Base-by-base conservation (phyloP, 148 eudicot species). In the Fagopyrum homotropicum region DNA sequence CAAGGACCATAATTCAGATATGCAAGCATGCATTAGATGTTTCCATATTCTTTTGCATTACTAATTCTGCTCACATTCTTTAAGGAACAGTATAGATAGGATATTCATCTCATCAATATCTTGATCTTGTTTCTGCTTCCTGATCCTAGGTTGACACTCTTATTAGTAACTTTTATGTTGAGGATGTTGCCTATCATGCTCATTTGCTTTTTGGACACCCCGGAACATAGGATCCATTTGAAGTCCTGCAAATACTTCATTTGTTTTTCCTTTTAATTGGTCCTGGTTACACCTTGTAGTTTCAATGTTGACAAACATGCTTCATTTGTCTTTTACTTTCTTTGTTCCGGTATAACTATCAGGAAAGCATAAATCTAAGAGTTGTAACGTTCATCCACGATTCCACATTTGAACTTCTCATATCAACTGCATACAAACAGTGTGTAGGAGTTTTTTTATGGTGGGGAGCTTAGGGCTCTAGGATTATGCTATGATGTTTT, bases 41-140 rank as follows among this genome's bases (percentile, higher is more conserved):
- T 57, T 57, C 64, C 30, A 22, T 22, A 49, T 19, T 57, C 35
- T 57, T 57, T 30, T 57, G 64, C 64, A 57, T 17, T 19, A 7
- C 29, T 57, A 17, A 7, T 17, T 7, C 11, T 19, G 64, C 64
- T 57, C 11, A 57, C 22, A 57, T 57, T 19, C 64, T 57, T 49
- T 11, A 4, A 57, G 64, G 10, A 57, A 30, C 35, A 19, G 2
- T 29, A 57, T 57, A 0, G 19, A 29, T 57, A 57, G 35, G 64
- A 57, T 57, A 4, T 30, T 15, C 40, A 22, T 26, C 40, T 19
- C 29, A 7, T 60, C 19, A 55, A 55, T 60, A 60, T 60, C 66
- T 60, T 60, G 66, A 60, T 60, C 66, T 29, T 29, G 69, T 63
- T 63, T 63, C 44, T 63, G 69, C 11, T 63, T 29, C 50, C 10